These are phyloP conservation scores for Eucalyptus camaldulensis DNA, from an alignment of 345 rosid genomes.

Conservation along the genomic window DNA sequence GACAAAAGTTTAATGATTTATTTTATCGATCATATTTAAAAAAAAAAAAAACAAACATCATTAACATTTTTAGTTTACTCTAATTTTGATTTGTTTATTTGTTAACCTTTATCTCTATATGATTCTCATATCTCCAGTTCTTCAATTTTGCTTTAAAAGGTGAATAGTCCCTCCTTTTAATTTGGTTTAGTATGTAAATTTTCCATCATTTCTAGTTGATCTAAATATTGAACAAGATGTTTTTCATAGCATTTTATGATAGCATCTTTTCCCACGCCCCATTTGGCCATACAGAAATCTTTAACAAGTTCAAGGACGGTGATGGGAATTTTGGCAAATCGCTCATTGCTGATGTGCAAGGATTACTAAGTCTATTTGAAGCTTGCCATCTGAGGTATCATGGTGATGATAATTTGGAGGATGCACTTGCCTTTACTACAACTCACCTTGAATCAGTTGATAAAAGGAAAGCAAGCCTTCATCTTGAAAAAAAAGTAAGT, in stretches of 20 bases:
- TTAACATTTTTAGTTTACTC: background rate
- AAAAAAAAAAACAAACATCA: rapidly evolving
- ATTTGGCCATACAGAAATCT: background rate
- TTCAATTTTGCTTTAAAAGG: background rate
- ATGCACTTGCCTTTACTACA: background rate
- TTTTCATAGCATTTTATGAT: too few species aligned
- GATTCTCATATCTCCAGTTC: too few species aligned
- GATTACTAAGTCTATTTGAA: too few species aligned
- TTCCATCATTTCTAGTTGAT: too few species aligned
- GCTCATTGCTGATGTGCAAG: too few species aligned
- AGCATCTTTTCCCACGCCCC: too few species aligned
- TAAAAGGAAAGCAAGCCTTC: background rate
- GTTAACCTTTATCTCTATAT: too few species aligned
- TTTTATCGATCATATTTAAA: background rate
- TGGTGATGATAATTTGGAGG: constrained; percentile 1
- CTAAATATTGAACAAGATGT: too few species aligned
- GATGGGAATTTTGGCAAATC: too few species aligned
- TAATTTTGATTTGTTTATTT: background rate
- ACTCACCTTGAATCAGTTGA: background rate
- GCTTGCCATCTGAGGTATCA: background rate
- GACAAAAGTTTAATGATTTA: background rate
- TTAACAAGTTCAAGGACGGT: background rate
- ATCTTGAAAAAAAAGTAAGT: too few species aligned
- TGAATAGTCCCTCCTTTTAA: too few species aligned
- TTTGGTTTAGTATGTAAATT: too few species aligned